Evolutionary conservation across 306 rosid species (phyloP).

Genomic region (Begonia peltatifolia): DNA sequence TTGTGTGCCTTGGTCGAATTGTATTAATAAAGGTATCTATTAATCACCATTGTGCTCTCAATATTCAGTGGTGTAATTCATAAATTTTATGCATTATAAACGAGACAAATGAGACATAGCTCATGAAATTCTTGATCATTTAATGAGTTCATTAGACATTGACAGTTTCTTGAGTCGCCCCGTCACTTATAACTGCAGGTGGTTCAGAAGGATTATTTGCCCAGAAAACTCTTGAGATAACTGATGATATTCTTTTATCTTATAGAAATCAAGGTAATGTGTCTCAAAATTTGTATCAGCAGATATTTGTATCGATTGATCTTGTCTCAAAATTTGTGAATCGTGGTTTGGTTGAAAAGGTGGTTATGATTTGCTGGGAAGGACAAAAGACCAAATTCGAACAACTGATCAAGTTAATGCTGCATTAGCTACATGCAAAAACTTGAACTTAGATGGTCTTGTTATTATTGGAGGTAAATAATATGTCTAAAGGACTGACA

Average conservation of each 20-base stretch:
- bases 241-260: conserved; percentile 55
- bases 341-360: conserved; percentile 33
- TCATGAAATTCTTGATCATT: too few species aligned
- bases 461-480: conserved; percentile 85
- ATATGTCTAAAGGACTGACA: too few species aligned
- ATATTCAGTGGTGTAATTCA: too few species aligned
- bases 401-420: conserved; percentile 91
- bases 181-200: conserved; percentile 34
- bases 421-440: conserved; percentile 65
- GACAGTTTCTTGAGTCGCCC: conserved; percentile 1
- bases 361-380: conserved; percentile 95
- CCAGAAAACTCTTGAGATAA: conserved; percentile 81
- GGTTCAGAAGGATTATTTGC: conserved; percentile 95
- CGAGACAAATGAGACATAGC: too few species aligned
- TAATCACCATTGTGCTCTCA: too few species aligned
- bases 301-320: too few species aligned
- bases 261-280: conserved; percentile 88
- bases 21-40: too few species aligned
- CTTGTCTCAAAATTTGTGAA: not conserved
- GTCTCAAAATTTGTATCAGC: too few species aligned
- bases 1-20: not conserved
- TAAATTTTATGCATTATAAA: too few species aligned
- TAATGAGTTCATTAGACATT: too few species aligned
- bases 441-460: conserved; percentile 82
- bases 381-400: conserved; percentile 92